A percentile compares a stretch with the other conserved stretches of the same genome.
Evolutionary conservation across 2,329 filamentous ascomycete genomes (phyloP).

Genomic region (Penicillium thymicola): DNA sequence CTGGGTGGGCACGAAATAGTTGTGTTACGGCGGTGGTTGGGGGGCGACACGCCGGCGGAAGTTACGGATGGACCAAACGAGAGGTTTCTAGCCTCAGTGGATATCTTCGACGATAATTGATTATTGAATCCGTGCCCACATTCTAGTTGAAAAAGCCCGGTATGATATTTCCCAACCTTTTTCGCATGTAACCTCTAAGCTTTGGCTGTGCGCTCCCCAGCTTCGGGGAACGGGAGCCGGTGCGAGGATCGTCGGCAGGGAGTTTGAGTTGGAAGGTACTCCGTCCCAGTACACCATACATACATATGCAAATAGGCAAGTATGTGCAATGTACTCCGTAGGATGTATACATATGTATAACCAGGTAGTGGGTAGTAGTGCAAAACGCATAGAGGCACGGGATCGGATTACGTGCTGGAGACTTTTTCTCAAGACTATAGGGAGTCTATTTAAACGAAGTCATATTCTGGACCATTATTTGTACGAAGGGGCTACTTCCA

Average conservation of each 20-base stretch:
- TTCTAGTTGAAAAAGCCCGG: slow-evolving; percentile 1
- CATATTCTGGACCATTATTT: background rate
- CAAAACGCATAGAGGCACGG: background rate
- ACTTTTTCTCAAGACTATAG: background rate
- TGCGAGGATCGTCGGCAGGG: slow-evolving; percentile 1
- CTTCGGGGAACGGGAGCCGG: slow-evolving; percentile 6
- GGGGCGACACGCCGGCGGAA: background rate
- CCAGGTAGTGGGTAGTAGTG: background rate
- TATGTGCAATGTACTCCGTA: background rate
- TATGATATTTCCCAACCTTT: background rate
- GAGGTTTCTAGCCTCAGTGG: background rate
- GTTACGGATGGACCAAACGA: background rate
- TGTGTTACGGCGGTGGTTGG: background rate
- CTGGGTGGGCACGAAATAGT: background rate
- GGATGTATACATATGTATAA: background rate
- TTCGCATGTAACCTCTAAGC: slow-evolving; percentile 3
- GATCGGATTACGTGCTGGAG: background rate
- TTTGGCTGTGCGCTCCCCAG: slow-evolving; percentile 5
- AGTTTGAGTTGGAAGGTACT: background rate
- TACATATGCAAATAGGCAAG: background rate
- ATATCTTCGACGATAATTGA: background rate
- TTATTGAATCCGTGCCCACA: background rate
- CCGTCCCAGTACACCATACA: background rate
- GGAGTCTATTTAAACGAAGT: background rate
- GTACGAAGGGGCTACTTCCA: background rate